Base-by-base conservation (phyloP, 2,329 filamentous ascomycete genomes). In the Ceratocystis cacaofunesta region DNA sequence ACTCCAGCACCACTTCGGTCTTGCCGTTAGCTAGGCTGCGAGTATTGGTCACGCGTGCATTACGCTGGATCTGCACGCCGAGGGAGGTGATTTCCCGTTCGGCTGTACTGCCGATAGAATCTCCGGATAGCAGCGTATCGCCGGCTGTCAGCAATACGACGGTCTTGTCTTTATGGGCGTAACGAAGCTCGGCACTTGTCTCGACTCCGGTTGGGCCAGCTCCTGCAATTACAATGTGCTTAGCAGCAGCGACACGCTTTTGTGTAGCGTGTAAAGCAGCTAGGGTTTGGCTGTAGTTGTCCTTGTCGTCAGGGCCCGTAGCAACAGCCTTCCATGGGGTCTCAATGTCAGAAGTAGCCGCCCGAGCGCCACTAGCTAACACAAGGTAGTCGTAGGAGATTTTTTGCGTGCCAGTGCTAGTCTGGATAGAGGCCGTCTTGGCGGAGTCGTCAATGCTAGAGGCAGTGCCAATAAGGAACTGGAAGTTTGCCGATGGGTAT, bases 181-280 rank as follows among this genome's bases (percentile, higher is more conserved):
- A 78, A 61, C 75, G 77, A 30, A 85, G 76, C 75, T 85, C 82
- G 50, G 77, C 81, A 1, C 80, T 79, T 3, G 77, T 71, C 73
- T 85, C 82, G 64, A 82, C 76, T 64, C 82, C 82, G 1, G 82
- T 85, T 60, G 78, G 69, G 48, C 82, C 82, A 1, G 77, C 82
- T 62, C 82, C 82, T 2, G 76, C 82, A n/a, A 85, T 73, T 66
- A 84, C 76, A 70, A 85, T 78, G 71, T 79, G 78, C 67, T 74
- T 74, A 3, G 82, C 82, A 1, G 73, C 72, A 46, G 70, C 69
- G 65, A 84, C 75, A 62, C 73, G 73, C 7, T 74, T 72, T 52
- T 76, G 74, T 1, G 76, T 77, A 15, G 69, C 61, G 63, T 76
- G 73, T n/a, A 85, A 72, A 52, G 72, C 71, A 1, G 70, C 71